These are phyloP conservation scores for Corniculantispora saksenae DNA, from an alignment of 2,329 filamentous ascomycete genomes.

Conservation along the genomic window DNA sequence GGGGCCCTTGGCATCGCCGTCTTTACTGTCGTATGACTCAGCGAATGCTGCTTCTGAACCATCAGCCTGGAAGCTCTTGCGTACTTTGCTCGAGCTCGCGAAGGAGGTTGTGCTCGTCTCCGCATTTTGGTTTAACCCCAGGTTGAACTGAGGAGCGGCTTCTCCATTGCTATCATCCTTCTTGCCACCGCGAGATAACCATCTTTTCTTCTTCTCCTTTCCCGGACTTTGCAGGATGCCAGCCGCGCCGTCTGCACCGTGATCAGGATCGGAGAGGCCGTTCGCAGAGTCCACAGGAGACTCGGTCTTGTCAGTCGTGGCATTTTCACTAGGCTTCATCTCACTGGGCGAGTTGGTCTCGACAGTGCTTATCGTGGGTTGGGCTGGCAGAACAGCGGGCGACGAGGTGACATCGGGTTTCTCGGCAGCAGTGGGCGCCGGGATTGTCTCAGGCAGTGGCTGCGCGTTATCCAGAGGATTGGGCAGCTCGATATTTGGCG, in stretches of 20 bases:
- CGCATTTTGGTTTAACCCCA: constrained; percentile 65
- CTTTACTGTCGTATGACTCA: constrained; percentile 44
- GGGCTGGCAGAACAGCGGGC: constrained; percentile 17
- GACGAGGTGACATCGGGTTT: constrained; percentile 13
- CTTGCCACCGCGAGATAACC: constrained; percentile 68
- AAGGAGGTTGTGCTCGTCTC: constrained; percentile 69
- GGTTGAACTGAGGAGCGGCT: constrained; percentile 44
- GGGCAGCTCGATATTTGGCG: constrained; percentile 46
- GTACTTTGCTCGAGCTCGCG: constrained; percentile 56
- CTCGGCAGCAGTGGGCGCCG: constrained; percentile 23
- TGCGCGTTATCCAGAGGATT: constrained; percentile 47
- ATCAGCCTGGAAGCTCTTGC: constrained; percentile 54
- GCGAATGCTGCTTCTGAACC: constrained; percentile 47
- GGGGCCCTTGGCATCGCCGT: constrained; percentile 55
- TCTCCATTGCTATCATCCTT: constrained; percentile 57
- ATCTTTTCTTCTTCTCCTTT: constrained; percentile 69
- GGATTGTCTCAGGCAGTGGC: constrained; percentile 22
- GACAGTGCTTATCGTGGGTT: constrained; percentile 20
- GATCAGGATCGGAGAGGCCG: constrained; percentile 79
- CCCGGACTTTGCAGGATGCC: constrained; percentile 50
- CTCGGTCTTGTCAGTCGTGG: constrained; percentile 69
- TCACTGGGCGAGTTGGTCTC: constrained; percentile 10
- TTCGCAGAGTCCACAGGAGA: constrained; percentile 77
- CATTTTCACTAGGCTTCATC: constrained; percentile 35
- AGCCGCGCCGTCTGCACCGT: constrained; percentile 55